Base-by-base conservation (phyloP, 2,329 filamentous ascomycete species). In the Neurospora sp. region DNA sequence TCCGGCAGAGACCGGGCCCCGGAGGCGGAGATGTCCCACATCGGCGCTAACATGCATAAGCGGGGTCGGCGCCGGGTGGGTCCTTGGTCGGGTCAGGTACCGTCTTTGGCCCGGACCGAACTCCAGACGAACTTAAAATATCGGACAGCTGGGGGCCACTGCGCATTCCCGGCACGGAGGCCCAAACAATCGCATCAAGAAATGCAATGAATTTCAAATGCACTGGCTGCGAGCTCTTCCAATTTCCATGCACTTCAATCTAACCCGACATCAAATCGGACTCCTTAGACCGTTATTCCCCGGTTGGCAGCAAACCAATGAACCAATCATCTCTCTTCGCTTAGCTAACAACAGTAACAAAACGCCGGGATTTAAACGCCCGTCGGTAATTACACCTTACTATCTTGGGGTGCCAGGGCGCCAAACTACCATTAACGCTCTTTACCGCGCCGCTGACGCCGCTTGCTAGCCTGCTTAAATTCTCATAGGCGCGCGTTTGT, bases 201-300 rank as follows among this genome's bases (percentile, higher is more conserved):
- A 3, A 58, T 0, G 15, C 6, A 0, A 0, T 2, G 0, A 58
- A 33, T 33, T 1, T 1, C 7, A 15, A 33, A 62, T 9, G 15
- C 13, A 62, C 8, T 33, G 52, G 52, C 13, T n/a, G 28, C 7
- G 52, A 19, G n/a, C 3, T 28, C 9, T 0, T 46, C n/a, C 3
- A 46, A 13, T 11, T 23, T 19, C n/a, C 42, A 46, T 46, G 42
- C n/a, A 46, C 15, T 3, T 43, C 40, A 43, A 43, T n/a, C n/a
- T 43, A 43, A n/a, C 17, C 40, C 6, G 8, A 43, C 40, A n/a
- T 19, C 43, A 46, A 23, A 11, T 46, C n/a, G 42, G 42, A 46
- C 42, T 46, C 11, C 28, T 28, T 28, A 28, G 28, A 28, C 28
- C 28, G 1, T 28, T 28, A 28, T 28, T 28, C 28, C 28, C 28